phyloP scores from a whole-genome alignment of 495 filamentous ascomycete genomes.

The Penicillium dipodomyicola region DNA sequence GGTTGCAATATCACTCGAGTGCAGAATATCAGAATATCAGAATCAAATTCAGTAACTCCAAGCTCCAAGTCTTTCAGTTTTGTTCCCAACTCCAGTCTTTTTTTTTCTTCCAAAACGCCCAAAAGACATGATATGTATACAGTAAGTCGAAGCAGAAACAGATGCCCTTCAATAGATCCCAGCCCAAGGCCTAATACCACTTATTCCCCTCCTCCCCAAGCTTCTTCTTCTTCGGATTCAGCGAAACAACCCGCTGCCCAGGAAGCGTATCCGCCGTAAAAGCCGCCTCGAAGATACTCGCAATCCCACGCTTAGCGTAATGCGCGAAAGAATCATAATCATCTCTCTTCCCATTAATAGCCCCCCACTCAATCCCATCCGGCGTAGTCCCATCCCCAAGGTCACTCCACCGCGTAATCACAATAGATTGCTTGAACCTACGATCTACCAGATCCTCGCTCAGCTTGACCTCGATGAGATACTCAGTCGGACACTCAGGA shows the following conservation, averaged over 20 bases:
- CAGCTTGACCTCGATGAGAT: constrained; percentile 56
- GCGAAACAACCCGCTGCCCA: constrained; percentile 53
- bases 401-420: constrained; percentile 61
- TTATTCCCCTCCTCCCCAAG: constrained; percentile 44
- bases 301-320: constrained; percentile 52
- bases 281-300: constrained; percentile 55
- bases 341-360: constrained; percentile 42
- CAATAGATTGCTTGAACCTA: constrained; percentile 54
- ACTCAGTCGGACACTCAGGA: constrained; percentile 59
- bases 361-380: constrained; percentile 46
- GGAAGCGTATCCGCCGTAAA: constrained; percentile 53
- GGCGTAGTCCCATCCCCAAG: constrained; percentile 52
- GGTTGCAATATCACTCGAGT: not conserved
- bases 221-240: constrained; percentile 52
- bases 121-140: not conserved
- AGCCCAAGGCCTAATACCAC: constrained; percentile 46
- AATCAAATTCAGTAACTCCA: not conserved
- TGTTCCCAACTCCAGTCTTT: not conserved
- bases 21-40: not conserved
- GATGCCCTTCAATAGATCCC: not conserved
- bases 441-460: constrained; percentile 44
- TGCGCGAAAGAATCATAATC: constrained; percentile 51
- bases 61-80: not conserved
- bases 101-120: not conserved
- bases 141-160: not conserved